Conservation (phyloP, 768 basidiomycete species). For the Leccinellum luteum region DNA sequence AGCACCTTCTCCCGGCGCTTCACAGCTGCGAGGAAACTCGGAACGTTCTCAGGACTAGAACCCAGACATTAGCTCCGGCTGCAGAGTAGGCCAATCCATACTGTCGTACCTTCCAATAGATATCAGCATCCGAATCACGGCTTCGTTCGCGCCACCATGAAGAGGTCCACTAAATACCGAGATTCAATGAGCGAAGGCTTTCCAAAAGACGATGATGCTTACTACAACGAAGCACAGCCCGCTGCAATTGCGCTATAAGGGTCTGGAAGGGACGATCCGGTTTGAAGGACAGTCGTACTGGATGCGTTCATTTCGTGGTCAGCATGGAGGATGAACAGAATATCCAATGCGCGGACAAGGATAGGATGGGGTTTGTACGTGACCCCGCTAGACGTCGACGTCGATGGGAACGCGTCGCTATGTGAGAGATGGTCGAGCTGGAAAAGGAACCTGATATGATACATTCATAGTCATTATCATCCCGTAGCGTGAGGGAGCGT, state of each 20-base stretch:
- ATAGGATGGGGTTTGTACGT: slow-evolving; percentile 76
- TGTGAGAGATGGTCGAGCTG: slow-evolving; percentile 76
- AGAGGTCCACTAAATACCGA: slow-evolving; percentile 25
- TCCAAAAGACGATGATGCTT: slow-evolving; percentile 25
- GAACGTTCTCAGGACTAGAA: slow-evolving; percentile 75
- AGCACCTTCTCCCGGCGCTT: slow-evolving; percentile 87
- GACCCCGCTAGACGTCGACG: slow-evolving; percentile 48
- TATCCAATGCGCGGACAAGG: slow-evolving; percentile 83
- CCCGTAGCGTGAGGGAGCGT: not conserved
- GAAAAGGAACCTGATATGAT: slow-evolving; percentile 66
- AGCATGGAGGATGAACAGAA: slow-evolving; percentile 83
- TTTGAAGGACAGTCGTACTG: slow-evolving; percentile 83
- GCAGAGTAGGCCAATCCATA: not conserved
- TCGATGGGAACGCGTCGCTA: slow-evolving; percentile 26
- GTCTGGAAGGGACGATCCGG: slow-evolving; percentile 85
- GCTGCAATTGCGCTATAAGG: slow-evolving; percentile 88
- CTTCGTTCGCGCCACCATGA: slow-evolving; percentile 84
- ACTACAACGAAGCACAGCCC: slow-evolving; percentile 88
- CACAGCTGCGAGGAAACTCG: slow-evolving; percentile 80
- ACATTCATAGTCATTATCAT: not conserved
- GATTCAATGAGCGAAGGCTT: not conserved
- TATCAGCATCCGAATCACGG: slow-evolving; percentile 91
- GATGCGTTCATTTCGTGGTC: slow-evolving; percentile 92
- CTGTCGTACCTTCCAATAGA: slow-evolving; percentile 74
- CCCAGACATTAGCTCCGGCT: not conserved